These are phyloP conservation scores for Fonsecaea pedrosoi DNA, from an alignment of 2,329 filamentous ascomycete species.

Conservation along the genomic window DNA sequence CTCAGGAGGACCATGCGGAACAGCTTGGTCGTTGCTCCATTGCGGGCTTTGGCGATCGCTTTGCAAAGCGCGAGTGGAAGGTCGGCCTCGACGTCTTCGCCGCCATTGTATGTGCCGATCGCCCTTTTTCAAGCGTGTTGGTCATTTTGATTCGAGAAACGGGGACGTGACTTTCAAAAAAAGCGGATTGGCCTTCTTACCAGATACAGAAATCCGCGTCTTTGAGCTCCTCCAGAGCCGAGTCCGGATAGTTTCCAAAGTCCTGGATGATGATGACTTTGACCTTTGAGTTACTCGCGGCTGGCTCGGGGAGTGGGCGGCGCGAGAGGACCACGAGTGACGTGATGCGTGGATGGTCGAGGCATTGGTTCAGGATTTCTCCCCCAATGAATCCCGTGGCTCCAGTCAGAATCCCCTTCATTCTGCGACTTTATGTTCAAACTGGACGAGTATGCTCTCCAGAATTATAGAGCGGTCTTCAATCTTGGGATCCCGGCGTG, in stretches of 20 bases:
- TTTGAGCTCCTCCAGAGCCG: slow-evolving; percentile 50
- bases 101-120: slow-evolving; percentile 22
- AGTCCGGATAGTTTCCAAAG: slow-evolving; percentile 59
- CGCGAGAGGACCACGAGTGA: slow-evolving; percentile 61
- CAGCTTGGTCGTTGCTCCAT: background rate
- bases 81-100: slow-evolving; percentile 25
- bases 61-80: slow-evolving; percentile 30
- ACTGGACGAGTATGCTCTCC: background rate
- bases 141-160: background rate
- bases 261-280: slow-evolving; percentile 60
- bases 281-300: slow-evolving; percentile 57
- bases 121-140: background rate
- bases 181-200: slow-evolving; percentile 36
- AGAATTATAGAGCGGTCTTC: background rate
- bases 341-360: slow-evolving; percentile 59
- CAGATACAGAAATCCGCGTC: slow-evolving; percentile 57
- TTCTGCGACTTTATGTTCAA: slow-evolving; percentile 39
- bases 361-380: slow-evolving; percentile 60
- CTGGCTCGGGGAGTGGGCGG: slow-evolving; percentile 49
- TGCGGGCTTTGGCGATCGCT: slow-evolving; percentile 19
- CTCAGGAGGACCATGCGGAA: slow-evolving; percentile 30
- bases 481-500: background rate
- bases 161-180: background rate
- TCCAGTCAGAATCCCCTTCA: slow-evolving; percentile 68
- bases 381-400: slow-evolving; percentile 65